Conservation (phyloP, 768 basidiomycete species). For the Tricholoma sp. region DNA sequence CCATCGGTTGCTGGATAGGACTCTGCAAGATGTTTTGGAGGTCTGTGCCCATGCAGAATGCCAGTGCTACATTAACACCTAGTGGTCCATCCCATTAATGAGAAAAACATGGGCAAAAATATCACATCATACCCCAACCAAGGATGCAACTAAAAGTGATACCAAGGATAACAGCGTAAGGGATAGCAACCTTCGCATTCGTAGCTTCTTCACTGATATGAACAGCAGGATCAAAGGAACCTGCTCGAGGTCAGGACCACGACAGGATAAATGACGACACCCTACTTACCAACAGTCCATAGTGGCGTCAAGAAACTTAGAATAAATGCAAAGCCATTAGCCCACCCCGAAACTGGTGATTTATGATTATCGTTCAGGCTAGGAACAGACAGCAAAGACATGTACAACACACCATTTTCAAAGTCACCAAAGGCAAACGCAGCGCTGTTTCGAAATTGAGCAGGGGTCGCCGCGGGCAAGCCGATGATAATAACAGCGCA, state of each 20-base stretch:
- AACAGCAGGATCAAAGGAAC: conserved; percentile 48
- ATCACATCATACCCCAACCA: conserved; percentile 56
- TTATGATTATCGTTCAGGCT: not conserved
- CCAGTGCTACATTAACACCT: conserved; percentile 58
- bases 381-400: not conserved
- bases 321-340: conserved; percentile 54
- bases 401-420: conserved; percentile 40
- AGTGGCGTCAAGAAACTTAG: conserved; percentile 36
- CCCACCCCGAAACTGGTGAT: conserved; percentile 47
- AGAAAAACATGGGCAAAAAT: not conserved
- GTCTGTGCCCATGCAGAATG: conserved; percentile 57
- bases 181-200: conserved; percentile 64
- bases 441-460: conserved; percentile 53
- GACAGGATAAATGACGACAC: not conserved
- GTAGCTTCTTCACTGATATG: conserved; percentile 70
- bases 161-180: conserved; percentile 59
- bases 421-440: conserved; percentile 60
- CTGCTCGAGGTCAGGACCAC: conserved; percentile 11
- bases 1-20: conserved; percentile 52
- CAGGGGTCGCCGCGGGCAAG: conserved; percentile 60
- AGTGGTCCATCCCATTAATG: not conserved
- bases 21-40: conserved; percentile 36
- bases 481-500: conserved; percentile 65
- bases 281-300: conserved; percentile 35
- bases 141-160: conserved; percentile 51